Percentiles rank a stretch among this genome's conserved stretches.
Evolutionary conservation across 1,284 basidiomycete species (phyloP).

Genomic region (Microbotryum violaceum): DNA sequence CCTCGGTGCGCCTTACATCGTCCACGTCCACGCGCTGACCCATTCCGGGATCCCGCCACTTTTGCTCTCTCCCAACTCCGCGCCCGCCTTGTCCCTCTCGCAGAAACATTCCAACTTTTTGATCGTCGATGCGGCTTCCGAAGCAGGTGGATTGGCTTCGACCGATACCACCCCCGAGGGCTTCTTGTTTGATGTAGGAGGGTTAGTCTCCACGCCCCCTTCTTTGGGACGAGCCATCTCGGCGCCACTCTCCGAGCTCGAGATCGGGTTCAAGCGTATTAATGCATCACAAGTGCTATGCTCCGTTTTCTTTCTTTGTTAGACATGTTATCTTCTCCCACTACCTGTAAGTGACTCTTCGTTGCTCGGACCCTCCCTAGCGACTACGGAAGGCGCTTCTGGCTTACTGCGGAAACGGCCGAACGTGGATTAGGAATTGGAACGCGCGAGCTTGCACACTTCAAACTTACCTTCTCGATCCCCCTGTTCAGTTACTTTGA

Average conservation of each 20-base stretch:
- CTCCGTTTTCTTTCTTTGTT: background rate
- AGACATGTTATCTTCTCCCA: conserved; percentile 53
- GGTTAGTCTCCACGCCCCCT: conserved; percentile 10
- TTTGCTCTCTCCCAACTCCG: background rate
- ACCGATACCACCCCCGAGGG: conserved; percentile 48
- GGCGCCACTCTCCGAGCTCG: background rate
- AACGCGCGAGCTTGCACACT: too few relatives aligned
- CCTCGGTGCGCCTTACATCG: background rate
- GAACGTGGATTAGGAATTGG: too few relatives aligned
- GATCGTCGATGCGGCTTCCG: conserved; percentile 44
- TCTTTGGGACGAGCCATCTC: too few relatives aligned
- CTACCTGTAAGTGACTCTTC: conserved; percentile 38
- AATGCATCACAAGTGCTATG: background rate
- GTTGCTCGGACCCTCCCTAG: background rate
- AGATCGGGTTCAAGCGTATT: background rate
- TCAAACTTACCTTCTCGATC: too few relatives aligned
- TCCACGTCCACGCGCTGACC: background rate
- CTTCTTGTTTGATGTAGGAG: conserved; percentile 50
- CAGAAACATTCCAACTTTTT: conserved; percentile 44
- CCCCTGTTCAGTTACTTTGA: conserved; percentile 44
- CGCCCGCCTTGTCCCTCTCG: background rate
- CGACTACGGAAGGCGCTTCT: background rate
- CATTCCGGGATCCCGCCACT: background rate
- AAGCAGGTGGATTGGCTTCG: conserved; percentile 48
- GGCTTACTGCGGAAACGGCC: background rate